Evolutionary conservation across 2,329 filamentous ascomycete species (phyloP).

Genomic region (Arthroderma uncinatum): DNA sequence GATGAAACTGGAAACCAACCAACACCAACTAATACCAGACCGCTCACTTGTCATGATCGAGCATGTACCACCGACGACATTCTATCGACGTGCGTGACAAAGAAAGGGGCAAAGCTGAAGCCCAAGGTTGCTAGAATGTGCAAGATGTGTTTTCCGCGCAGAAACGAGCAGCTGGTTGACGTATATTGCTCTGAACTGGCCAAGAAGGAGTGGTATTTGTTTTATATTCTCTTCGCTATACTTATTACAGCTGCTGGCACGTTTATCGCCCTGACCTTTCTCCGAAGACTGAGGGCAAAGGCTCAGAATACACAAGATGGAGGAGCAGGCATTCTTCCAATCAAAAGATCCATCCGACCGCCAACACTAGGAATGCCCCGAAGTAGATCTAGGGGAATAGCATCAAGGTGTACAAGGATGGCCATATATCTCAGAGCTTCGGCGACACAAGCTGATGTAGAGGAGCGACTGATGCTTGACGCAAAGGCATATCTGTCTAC

Average conservation of each 20-base stretch:
- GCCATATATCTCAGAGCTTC: neutral
- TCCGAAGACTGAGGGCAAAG: neutral
- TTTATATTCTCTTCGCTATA: constrained; percentile 5
- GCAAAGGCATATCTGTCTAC: too few species aligned
- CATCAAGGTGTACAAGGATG: neutral
- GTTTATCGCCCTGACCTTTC: neutral
- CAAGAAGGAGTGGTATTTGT: neutral
- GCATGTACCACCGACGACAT: neutral
- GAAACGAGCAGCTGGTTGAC: neutral
- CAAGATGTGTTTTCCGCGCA: constrained; percentile 1
- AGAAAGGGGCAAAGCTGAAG: neutral
- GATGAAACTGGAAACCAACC: neutral
- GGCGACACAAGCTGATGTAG: neutral
- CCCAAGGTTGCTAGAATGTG: neutral
- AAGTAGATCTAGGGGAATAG: neutral
- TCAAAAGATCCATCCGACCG: neutral
- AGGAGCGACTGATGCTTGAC: neutral
- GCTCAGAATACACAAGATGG: neutral
- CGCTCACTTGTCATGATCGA: neutral
- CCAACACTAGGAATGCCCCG: neutral
- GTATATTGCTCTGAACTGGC: neutral
- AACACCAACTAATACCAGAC: neutral
- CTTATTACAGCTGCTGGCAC: neutral
- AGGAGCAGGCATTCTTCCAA: neutral
- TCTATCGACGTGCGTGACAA: neutral